Evolutionary conservation across 2,329 filamentous ascomycete genomes (phyloP).

Genomic region (Hypoxylon sp.): DNA sequence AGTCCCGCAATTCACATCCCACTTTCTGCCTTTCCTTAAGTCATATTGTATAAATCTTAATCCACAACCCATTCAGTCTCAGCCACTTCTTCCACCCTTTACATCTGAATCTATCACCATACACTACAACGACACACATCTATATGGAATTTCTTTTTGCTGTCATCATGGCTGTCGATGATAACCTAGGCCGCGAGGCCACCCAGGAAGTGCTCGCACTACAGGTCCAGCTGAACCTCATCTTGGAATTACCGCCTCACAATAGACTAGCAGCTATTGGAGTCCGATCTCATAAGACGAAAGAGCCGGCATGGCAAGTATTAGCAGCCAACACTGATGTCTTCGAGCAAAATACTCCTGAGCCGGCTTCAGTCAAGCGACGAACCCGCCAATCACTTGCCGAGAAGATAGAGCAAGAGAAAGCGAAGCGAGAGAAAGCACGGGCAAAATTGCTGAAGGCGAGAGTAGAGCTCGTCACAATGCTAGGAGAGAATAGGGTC

Average conservation of each 20-base stretch:
- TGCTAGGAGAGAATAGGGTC: background rate
- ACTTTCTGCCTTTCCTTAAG: background rate
- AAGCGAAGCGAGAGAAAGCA: background rate
- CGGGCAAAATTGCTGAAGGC: background rate
- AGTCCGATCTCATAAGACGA: background rate
- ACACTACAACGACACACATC: background rate
- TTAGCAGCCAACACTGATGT: too few relatives aligned
- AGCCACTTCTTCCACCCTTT: background rate
- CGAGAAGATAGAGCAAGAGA: background rate
- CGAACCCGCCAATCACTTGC: background rate
- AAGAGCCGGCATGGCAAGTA: too few relatives aligned
- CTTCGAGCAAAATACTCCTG: too few relatives aligned
- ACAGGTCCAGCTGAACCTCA: background rate
- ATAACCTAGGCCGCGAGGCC: background rate
- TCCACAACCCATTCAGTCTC: background rate
- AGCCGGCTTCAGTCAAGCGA: background rate
- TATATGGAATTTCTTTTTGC: background rate
- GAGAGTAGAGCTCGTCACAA: background rate
- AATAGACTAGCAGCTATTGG: background rate
- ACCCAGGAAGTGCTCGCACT: background rate
- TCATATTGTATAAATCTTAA: background rate
- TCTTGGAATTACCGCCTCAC: background rate
- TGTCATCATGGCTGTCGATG: background rate
- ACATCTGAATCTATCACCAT: background rate
- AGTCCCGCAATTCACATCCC: background rate